A percentile compares a stretch with the other conserved stretches of the same genome.
These are phyloP conservation scores for Cutaneotrichosporon cutaneum DNA, from an alignment of 1,284 basidiomycete species.

Conservation along the genomic window DNA sequence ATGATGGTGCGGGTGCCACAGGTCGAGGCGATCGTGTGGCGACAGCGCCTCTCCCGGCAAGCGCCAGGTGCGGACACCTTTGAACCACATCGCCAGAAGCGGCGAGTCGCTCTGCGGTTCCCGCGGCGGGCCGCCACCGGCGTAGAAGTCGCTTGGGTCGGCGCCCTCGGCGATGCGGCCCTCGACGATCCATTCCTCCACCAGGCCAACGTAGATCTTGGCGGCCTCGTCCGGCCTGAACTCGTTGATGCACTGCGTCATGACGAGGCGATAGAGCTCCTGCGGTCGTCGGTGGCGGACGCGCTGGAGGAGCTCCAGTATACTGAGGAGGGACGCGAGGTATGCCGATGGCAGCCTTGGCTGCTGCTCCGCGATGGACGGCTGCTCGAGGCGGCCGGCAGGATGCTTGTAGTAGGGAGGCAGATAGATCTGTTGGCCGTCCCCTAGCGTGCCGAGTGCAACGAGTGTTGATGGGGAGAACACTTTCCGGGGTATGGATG, in stretches of 20 bases:
- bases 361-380: conserved; percentile 27
- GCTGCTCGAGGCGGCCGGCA: conserved; percentile 10
- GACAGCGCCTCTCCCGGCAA: conserved; percentile 51
- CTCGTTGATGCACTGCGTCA: conserved; percentile 33
- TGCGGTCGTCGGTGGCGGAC: conserved; percentile 36
- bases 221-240: conserved; percentile 44
- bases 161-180: conserved; percentile 49
- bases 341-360: neutral
- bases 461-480: conserved; percentile 8
- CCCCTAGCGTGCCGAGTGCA: neutral
- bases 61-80: conserved; percentile 47
- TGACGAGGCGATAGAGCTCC: conserved; percentile 35
- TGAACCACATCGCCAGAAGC: conserved; percentile 45
- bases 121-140: conserved; percentile 23
- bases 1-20: conserved; percentile 50
- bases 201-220: conserved; percentile 47
- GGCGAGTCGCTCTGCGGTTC: conserved; percentile 17
- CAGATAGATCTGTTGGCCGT: neutral
- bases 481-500: conserved; percentile 8
- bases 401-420: neutral
- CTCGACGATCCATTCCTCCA: conserved; percentile 54
- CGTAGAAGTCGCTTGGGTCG: conserved; percentile 40
- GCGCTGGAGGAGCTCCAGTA: conserved; percentile 35
- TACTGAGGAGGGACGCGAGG: conserved; percentile 22
- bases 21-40: conserved; percentile 47